Conservation (phyloP, 257 asterid genomes). For the Mitragyna speciosa region DNA sequence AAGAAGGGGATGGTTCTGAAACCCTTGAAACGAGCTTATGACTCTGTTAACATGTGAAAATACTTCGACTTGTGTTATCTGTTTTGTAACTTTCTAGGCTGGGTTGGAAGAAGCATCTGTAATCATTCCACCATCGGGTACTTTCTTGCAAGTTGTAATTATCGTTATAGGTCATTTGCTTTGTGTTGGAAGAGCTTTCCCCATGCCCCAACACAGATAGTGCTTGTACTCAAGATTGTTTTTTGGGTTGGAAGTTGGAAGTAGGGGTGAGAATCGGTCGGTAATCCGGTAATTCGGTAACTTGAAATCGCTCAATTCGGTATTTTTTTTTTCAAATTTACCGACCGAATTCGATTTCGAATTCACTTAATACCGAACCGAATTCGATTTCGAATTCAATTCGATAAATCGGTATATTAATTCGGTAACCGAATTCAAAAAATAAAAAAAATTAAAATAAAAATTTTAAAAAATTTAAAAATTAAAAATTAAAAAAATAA, state of each 20-base stretch:
- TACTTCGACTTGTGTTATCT: background rate
- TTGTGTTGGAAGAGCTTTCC: conserved; percentile 2
- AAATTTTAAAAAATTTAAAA: too few species aligned
- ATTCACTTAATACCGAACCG: too few species aligned
- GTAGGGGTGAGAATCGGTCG: too few species aligned
- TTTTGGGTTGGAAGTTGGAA: conserved; percentile 3
- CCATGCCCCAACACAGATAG: background rate
- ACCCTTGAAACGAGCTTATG: conserved; percentile 49
- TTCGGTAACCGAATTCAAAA: too few species aligned
- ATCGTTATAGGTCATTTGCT: background rate
- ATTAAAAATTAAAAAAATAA: too few species aligned
- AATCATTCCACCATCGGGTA: background rate
- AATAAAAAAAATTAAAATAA: too few species aligned
- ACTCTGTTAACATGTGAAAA: conserved; percentile 8
- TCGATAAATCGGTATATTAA: too few species aligned
- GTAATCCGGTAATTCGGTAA: too few species aligned
- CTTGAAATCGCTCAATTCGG: too few species aligned
- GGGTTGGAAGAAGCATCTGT: background rate
- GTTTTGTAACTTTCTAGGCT: conserved; percentile 17
- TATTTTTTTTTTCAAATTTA: too few species aligned
- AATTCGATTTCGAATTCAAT: too few species aligned
- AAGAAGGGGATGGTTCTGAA: conserved; percentile 51
- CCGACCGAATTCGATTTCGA: too few species aligned
- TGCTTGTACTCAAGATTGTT: background rate
- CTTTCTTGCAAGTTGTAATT: background rate